Evolutionary conservation across 2,329 filamentous ascomycete species (phyloP), one percentile per base, ranked within the genome.

Genomic region (Aspergillus clavatus): DNA sequence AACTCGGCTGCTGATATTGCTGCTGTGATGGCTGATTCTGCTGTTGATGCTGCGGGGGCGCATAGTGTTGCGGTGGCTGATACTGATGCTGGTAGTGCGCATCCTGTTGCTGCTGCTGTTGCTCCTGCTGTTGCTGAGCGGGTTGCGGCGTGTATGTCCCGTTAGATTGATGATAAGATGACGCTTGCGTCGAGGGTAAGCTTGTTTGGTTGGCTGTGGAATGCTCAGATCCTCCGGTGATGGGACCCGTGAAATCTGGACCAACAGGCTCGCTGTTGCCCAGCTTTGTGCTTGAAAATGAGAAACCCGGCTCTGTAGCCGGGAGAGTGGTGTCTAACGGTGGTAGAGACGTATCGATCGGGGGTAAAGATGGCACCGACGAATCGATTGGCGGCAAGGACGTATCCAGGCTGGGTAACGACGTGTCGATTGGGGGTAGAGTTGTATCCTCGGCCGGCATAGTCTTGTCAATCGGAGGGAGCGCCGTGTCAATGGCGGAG

Each of bases 11-110:
- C 39, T 65, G 47, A 48, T 60, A 59, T 26, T 60, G 54, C 22
- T 53, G 57, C 14, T 50, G 58, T 38, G 57, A 54, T 18, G 60
- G 59, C 42, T 63, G 60, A 18, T 50, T 44, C 46, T 60, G 59
- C 14, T 55, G 61, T 26, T 57, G 60, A n/a, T n/a, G n/a, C 40
- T 53, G 57, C 38, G 57, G 61, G 14, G 52, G 53, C 40, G 47
- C 52, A 19, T 51, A 55, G 36, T 44, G 48, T 69, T 55, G 59
- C 11, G 52, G 45, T 46, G 55, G 45, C 55, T 71, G 59, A 66
- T 72, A 48, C 63, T 70, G 52, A 62, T 65, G 55, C 65, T 74
- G 57, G 68, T 63, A 45, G 23, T 72, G 66, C 31, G 69, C 66
- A 41, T 29, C 36, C 31, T 23, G 48, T 18, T 41, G 39, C 41